Conservation (phyloP, 2,329 filamentous ascomycete species). For the Monosporascus sp. region DNA sequence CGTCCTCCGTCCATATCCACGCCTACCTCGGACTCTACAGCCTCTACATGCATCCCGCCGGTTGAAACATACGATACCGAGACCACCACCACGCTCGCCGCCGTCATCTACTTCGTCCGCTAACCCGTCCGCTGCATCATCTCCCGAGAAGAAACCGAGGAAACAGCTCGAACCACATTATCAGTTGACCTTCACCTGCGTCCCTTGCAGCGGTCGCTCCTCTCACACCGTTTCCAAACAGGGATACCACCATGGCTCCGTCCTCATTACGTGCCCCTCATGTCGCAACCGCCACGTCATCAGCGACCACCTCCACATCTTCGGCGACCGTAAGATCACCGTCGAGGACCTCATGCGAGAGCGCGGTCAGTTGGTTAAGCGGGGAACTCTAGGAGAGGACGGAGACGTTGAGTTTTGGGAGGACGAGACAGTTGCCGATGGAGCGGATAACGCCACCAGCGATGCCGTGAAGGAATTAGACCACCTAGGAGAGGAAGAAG, state of each 20-base stretch:
- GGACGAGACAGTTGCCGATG: constrained; percentile 49
- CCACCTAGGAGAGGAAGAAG: neutral
- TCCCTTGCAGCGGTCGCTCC: constrained; percentile 75
- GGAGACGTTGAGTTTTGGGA: constrained; percentile 94
- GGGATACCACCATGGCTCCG: constrained; percentile 86
- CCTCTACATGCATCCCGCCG: constrained; percentile 14
- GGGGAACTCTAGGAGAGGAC: constrained; percentile 64
- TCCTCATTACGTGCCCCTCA: constrained; percentile 79
- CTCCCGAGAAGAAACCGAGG: constrained; percentile 23
- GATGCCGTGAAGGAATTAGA: neutral
- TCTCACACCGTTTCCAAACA: constrained; percentile 86
- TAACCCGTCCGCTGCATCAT: neutral
- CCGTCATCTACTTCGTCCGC: constrained; percentile 1
- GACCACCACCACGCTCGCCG: constrained; percentile 10
- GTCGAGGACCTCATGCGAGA: constrained; percentile 74
- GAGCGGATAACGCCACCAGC: neutral
- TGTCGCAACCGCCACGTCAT: constrained; percentile 90
- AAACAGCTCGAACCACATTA: constrained; percentile 60
- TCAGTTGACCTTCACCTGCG: constrained; percentile 87
- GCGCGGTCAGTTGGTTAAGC: constrained; percentile 69
- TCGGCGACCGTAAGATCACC: constrained; percentile 64
- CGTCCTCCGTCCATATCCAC: constrained; percentile 12
- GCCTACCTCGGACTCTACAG: constrained; percentile 18
- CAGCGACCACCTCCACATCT: constrained; percentile 78
- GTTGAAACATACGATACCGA: constrained; percentile 25